Evolutionary conservation across 768 basidiomycete species (phyloP).

Genomic region (Rhodocollybia butyracea): DNA sequence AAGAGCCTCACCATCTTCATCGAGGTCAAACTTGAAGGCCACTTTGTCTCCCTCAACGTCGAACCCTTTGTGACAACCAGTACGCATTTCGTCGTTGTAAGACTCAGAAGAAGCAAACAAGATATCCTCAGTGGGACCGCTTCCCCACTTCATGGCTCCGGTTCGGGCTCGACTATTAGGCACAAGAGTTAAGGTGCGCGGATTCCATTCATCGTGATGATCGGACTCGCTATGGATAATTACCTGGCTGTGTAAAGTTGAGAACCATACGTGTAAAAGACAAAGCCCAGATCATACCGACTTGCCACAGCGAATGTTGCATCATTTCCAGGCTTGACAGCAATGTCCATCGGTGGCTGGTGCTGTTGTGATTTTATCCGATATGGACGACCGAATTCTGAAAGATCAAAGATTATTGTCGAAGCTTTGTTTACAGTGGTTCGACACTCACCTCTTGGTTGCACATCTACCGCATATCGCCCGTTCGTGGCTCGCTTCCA

Average conservation of each 20-base stretch:
- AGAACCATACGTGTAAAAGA: slow-evolving; percentile 14
- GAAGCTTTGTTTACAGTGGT: too few relatives aligned
- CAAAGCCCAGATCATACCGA: slow-evolving; percentile 11
- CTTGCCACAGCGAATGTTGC: slow-evolving; percentile 11
- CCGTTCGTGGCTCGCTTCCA: slow-evolving; percentile 8
- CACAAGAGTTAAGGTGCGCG: not conserved
- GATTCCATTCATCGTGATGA: not conserved
- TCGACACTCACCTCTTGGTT: not conserved
- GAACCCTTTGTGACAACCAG: slow-evolving; percentile 50
- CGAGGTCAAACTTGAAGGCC: slow-evolving; percentile 36
- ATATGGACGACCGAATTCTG: slow-evolving; percentile 7
- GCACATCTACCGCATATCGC: slow-evolving; percentile 9
- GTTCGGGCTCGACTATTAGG: slow-evolving; percentile 11
- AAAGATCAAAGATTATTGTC: not conserved
- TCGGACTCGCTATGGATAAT: not conserved
- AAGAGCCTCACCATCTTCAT: slow-evolving; percentile 53
- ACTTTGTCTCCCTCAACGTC: slow-evolving; percentile 29
- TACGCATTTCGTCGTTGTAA: slow-evolving; percentile 15
- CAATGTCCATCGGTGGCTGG: slow-evolving; percentile 13
- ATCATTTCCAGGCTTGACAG: slow-evolving; percentile 14
- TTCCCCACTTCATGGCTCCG: slow-evolving; percentile 56
- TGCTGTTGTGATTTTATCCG: slow-evolving; percentile 25
- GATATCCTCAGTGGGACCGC: slow-evolving; percentile 28
- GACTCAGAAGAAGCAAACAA: slow-evolving; percentile 62
- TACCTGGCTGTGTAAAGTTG: not conserved